A percentile compares a stretch with the other conserved stretches of the same genome.
phyloP scores from a whole-genome alignment of 1,139 yeast genomes.

The Saccharomycopsis phalli region DNA sequence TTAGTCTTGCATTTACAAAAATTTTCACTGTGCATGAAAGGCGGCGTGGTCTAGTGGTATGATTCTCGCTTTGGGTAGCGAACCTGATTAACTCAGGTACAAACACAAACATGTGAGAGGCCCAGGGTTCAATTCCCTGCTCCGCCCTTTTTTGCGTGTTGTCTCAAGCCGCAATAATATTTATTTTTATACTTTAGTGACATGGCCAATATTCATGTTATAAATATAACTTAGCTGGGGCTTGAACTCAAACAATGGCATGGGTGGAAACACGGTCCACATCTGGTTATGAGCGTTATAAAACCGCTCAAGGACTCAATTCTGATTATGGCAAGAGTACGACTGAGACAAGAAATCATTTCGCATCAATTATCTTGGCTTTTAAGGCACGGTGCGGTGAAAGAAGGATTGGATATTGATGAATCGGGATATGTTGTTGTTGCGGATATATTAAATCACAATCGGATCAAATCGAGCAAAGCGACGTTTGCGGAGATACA shows the following conservation, averaged over 20 bases:
- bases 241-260: too few relatives aligned
- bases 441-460: conserved; percentile 43
- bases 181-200: too few relatives aligned
- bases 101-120: conserved; percentile 3
- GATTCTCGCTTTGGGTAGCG: conserved; percentile 42
- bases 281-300: too few relatives aligned
- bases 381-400: conserved; percentile 76
- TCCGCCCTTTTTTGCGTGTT: too few relatives aligned
- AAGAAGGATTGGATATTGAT: conserved; percentile 59
- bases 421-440: conserved; percentile 57
- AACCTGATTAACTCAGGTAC: conserved; percentile 5
- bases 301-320: neutral
- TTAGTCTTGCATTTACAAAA: too few relatives aligned
- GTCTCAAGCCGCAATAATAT: too few relatives aligned
- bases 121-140: conserved; percentile 7
- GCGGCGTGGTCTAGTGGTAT: conserved; percentile 42
- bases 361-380: conserved; percentile 71
- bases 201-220: too few relatives aligned
- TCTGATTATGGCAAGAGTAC: too few relatives aligned
- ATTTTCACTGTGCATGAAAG: too few relatives aligned
- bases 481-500: conserved; percentile 50
- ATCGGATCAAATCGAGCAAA: conserved; percentile 47
- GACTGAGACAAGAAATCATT: conserved; percentile 47
- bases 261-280: too few relatives aligned
- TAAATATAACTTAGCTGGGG: too few relatives aligned